Base-by-base conservation (phyloP, 177 flowering plant genomes). In the Vitis hybrid region DNA sequence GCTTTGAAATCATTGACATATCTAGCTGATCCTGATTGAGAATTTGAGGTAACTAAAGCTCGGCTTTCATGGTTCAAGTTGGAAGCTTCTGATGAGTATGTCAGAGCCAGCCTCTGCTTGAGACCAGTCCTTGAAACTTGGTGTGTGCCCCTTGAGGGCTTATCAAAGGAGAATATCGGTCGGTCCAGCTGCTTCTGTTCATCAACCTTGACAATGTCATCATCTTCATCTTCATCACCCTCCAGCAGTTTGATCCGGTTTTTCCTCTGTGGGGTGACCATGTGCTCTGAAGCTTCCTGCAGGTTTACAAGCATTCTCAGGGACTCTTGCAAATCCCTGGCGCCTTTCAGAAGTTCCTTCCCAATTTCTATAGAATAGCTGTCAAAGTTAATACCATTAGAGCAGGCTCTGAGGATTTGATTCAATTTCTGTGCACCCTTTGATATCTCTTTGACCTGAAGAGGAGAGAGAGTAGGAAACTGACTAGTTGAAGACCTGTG, bases 261-360 rank as follows among this genome's bases (percentile, higher is more conserved):
- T 72, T 86, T 91, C 55, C 78, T 78, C 70, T 73, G 82, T 55
- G 87, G 73, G 40, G 40, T 67, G 18, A 62, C 72, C 86, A 72
- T 79, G 71, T 77, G 60, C 6, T 87, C 85, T 14, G 96, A 86
- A 68, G 91, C 90, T 71, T 89, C 94, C 74, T 92, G 97, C 72
- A 92, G 78, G 78, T 78, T 78, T 19, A 85, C 90, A 11, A 92
- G 88, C 92, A 92, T 86, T 72, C 82, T 76, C 52, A 94, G 65
- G 16, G 97, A 89, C 72, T 85, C 88, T 69, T 91, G 92, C 82
- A 94, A 82, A 72, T 92, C 93, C 71, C 82, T 80, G 11, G 98
- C 95, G 7, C 97, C 95, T 81, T 83, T 85, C 70, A 93, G 65
- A 21, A 94, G 83, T 63, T 94, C 90, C 66, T 80, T 85, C 27